Base-by-base conservation (phyloP, 2,329 filamentous ascomycete genomes). In the Waltergamsia citrina region DNA sequence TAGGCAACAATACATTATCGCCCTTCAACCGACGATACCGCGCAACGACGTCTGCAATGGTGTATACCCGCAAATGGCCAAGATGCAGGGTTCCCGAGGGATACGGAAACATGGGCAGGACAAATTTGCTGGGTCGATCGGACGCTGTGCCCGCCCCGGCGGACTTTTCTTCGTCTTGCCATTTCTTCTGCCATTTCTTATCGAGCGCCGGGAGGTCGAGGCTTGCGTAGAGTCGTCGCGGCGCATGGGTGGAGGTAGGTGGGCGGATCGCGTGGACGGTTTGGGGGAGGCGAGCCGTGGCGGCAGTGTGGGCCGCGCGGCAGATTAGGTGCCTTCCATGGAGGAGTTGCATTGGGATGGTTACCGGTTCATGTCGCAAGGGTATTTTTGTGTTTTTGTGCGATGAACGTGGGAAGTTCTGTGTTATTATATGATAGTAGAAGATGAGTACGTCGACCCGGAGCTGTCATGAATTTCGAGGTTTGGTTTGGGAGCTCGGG, bases 31-130 rank as follows among this genome's bases (percentile, higher is more conserved):
- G 71, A 47, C 79, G 75, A 51, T 80, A 93, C 35, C 87, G 74
- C 11, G 85, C 78, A 34, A 94, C 62, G 8, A 88, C 82, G 61
- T 94, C 87, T 40, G 86, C 85, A 43, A 94, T 92, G 24, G 86
- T 85, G 62, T 94, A 94, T 32, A 93, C 85, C 30, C 87, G 78
- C 25, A 94, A 64, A 54, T 94, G 87, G 11, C 87, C 87, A 40
- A 94, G 76, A 54, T 94, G 87, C 19, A 94, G 69, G 20, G 78
- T 79, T 20, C 87, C 87, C 0, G 87, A 94, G 1, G 87, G 87
- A 53, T 94, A 94, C 0, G 87, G 87, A 51, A 94, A 94, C 87
- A 94, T 94, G 43, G 87, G 81, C 35, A 94, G 66, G 41, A 94
- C 75, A 53, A 90, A 94, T 55, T 67, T 68, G 37, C 58, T 57